phyloP scores from a whole-genome alignment of 2,329 filamentous ascomycete genomes.

The Ophiostoma tasmaniense region DNA sequence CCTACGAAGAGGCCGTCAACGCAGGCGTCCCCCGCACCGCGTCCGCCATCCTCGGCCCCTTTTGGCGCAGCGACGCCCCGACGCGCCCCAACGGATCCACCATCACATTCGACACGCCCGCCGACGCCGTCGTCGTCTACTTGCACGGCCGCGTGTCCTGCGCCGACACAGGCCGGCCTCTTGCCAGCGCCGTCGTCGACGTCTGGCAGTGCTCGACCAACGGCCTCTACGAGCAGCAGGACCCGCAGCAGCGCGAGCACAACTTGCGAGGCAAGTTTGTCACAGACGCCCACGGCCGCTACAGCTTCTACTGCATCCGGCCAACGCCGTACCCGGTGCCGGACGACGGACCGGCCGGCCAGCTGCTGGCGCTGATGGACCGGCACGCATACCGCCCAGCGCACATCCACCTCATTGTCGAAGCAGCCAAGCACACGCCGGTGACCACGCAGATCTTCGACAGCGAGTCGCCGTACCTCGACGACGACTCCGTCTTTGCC shows the following conservation, averaged over 20 bases:
- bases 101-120: slow-evolving; percentile 38
- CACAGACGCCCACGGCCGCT: slow-evolving; percentile 48
- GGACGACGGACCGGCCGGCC: slow-evolving; percentile 24
- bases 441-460: slow-evolving; percentile 67
- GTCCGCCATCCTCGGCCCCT: slow-evolving; percentile 57
- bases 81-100: slow-evolving; percentile 47
- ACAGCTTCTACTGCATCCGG: slow-evolving; percentile 51
- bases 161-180: slow-evolving; percentile 42
- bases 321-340: slow-evolving; percentile 47
- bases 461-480: slow-evolving; percentile 48
- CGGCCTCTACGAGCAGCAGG: slow-evolving; percentile 62
- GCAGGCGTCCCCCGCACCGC: slow-evolving; percentile 34
- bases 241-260: slow-evolving; percentile 30
- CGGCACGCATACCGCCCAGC: slow-evolving; percentile 32
- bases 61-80: slow-evolving; percentile 56
- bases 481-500: slow-evolving; percentile 34
- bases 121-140: slow-evolving; percentile 36
- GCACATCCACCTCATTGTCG: slow-evolving; percentile 34
- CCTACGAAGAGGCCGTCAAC: slow-evolving; percentile 43
- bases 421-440: slow-evolving; percentile 52
- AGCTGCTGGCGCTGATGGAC: slow-evolving; percentile 29
- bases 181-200: slow-evolving; percentile 48
- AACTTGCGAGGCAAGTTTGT: slow-evolving; percentile 22
- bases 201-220: slow-evolving; percentile 59
- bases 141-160: slow-evolving; percentile 41